Evolutionary conservation across 768 basidiomycete species (phyloP).

Genomic region (Leucocoprinus leucothites): DNA sequence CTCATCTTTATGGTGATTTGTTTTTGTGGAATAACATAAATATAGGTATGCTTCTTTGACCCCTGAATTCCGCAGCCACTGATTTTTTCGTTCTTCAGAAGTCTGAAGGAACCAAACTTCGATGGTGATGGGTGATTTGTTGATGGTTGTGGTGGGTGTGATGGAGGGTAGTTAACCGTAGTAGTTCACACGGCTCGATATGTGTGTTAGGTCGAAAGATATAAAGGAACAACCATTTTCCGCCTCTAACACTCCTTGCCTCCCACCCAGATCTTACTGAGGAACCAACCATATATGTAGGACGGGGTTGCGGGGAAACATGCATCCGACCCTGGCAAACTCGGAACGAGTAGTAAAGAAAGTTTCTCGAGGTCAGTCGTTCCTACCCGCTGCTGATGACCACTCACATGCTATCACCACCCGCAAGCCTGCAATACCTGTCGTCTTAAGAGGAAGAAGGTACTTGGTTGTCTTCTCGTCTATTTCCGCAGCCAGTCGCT

Average conservation of each 20-base stretch:
- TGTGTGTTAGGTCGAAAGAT: background rate
- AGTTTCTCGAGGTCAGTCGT: constrained; percentile 13
- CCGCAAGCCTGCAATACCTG: constrained; percentile 28
- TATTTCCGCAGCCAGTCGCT: background rate
- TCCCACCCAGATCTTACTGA: constrained; percentile 3
- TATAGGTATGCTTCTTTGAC: no score
- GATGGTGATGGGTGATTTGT: no score
- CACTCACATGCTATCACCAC: background rate
- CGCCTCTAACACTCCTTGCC: constrained; percentile 1
- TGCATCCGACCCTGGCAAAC: constrained; percentile 12
- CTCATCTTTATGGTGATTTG: background rate
- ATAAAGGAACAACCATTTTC: constrained; percentile 13
- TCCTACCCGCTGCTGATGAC: background rate
- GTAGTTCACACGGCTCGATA: constrained; percentile 11
- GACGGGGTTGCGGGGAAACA: constrained; percentile 10
- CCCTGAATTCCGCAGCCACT: no score
- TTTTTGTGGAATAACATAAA: no score
- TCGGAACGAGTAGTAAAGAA: constrained; percentile 12
- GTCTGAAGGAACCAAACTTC: no score
- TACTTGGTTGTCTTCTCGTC: background rate
- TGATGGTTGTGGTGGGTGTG: no score
- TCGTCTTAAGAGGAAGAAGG: constrained; percentile 29
- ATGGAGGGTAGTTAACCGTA: background rate
- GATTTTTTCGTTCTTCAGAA: no score
- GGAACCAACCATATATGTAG: constrained; percentile 14